Evolutionary conservation across 73 alveolate species (phyloP).

Genomic region (Loxodes magnus): DNA sequence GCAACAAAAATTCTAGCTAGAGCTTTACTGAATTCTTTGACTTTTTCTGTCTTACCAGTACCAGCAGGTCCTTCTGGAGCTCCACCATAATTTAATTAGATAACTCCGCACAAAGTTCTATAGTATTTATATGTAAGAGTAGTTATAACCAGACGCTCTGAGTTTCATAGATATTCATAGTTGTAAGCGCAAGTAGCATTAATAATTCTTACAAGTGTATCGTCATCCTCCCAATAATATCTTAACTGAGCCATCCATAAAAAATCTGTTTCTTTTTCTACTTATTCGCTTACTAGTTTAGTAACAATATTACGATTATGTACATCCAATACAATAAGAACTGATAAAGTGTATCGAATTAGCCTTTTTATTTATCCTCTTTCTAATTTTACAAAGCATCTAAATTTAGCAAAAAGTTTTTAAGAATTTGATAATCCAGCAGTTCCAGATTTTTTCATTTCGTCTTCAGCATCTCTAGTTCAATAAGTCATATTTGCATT

Average conservation of each 20-base stretch:
- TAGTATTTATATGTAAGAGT: constrained; percentile 98
- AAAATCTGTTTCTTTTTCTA: constrained; percentile 77
- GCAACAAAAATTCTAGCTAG: constrained; percentile 87
- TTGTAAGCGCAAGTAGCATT: constrained; percentile 74
- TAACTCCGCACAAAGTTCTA: constrained; percentile 97
- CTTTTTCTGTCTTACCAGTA: constrained; percentile 92
- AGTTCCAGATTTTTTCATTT: constrained; percentile 73
- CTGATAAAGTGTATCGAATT: constrained; percentile 89
- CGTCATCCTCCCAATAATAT: constrained; percentile 83
- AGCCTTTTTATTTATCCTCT: constrained; percentile 93
- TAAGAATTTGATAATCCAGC: constrained; percentile 71
- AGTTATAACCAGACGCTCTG: constrained; percentile 91
- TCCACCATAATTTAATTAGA: constrained; percentile 98
- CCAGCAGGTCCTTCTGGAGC: constrained; percentile 99
- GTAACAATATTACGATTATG: constrained; percentile 90
- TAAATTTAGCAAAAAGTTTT: constrained; percentile 54
- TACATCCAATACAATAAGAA: constrained; percentile 93
- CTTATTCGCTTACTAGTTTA: constrained; percentile 56
- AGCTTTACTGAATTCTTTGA: constrained; percentile 95
- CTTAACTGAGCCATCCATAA: constrained; percentile 99
- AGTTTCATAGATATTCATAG: constrained; percentile 96
- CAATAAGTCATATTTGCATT: constrained; percentile 88
- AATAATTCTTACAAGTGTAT: constrained; percentile 47
- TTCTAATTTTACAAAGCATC: constrained; percentile 93
- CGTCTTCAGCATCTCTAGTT: constrained; percentile 93